Base-by-base conservation (phyloP, 306 rosid genomes). In the Medicago arabica region DNA sequence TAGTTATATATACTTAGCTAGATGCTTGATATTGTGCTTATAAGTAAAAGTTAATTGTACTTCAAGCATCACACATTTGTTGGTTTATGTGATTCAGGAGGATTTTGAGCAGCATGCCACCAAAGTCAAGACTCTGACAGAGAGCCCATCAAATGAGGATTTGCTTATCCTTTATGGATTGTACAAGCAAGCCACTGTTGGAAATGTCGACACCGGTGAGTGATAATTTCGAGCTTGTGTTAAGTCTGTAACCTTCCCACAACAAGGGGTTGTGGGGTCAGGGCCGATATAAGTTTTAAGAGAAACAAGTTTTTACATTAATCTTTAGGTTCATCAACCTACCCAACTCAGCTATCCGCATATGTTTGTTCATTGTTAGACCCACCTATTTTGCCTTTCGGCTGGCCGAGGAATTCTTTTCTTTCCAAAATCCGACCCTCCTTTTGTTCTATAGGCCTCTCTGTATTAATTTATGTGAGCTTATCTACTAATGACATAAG, bases 131-230 rank as follows among this genome's bases (percentile, higher is more conserved):
- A 88, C 91, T 79, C 83, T 96, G 70, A 93, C 90, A 6, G 85
- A 80, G 69, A 74, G 9, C 19, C 86, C 96, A 43, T 72, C 87
- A 75, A 90, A 96, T 34, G 99, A 90, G 25, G 36, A 23, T 96
- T 77, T 75, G 87, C 98, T 96, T 67, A 92, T 88, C 78, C 87
- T 96, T 54, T 96, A 96, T 81, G 99, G 96, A 65, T 85, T 96
- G 75, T 92, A 66, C 89, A 96, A 96, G 92, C 98, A 92, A 72
- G 88, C 92, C 76, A 90, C 98, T 53, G 88, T 96, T 85, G 99
- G 99, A 83, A 71, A 88, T 23, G 92, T 92, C 50, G 85, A 79
- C 86, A 96, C 96, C 36, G 14, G 99, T 92, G 16, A 84, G 91
- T 76, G 46, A 23, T 66, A 53, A 25, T 47, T 75, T 74, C 8